A percentile compares a stretch with the other conserved stretches of the same genome.
phyloP scores from a whole-genome alignment of 305 asterid genomes.

The Solanum chacoense region DNA sequence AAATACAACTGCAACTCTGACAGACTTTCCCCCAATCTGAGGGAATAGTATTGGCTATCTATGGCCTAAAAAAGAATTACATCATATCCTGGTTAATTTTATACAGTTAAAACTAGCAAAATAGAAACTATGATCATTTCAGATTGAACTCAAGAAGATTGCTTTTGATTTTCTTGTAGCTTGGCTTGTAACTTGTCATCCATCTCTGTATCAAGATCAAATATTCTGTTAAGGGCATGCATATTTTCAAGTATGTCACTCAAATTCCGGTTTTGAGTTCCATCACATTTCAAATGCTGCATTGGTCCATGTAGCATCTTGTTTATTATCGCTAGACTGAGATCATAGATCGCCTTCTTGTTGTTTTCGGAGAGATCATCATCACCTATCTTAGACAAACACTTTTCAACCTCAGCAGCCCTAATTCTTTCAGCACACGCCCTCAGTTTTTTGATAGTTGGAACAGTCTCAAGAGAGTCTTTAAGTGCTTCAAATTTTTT shows the following conservation, averaged over 20 bases:
- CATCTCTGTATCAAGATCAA: conserved; percentile 57
- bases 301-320: conserved; percentile 82
- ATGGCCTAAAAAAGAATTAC: background rate
- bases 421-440: conserved; percentile 77
- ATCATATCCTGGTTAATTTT: background rate
- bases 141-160: conserved; percentile 11
- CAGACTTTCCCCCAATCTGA: background rate
- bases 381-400: conserved; percentile 56
- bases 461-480: conserved; percentile 75
- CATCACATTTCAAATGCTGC: conserved; percentile 77
- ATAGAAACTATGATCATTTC: background rate
- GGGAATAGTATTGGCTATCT: background rate
- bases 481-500: conserved; percentile 66
- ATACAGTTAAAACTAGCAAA: background rate
- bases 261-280: conserved; percentile 32
- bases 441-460: conserved; percentile 77
- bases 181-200: conserved; percentile 60
- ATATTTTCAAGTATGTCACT: conserved; percentile 57
- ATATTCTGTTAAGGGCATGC: conserved; percentile 73
- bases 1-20: background rate
- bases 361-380: conserved; percentile 29
- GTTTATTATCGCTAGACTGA: conserved; percentile 59
- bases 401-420: conserved; percentile 66
- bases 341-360: conserved; percentile 59
- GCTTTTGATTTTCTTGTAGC: conserved; percentile 33